A percentile compares a stretch with the other conserved stretches of the same genome.
Conservation (phyloP, 129 eudicot species). For the Helianthus tuberosus region DNA sequence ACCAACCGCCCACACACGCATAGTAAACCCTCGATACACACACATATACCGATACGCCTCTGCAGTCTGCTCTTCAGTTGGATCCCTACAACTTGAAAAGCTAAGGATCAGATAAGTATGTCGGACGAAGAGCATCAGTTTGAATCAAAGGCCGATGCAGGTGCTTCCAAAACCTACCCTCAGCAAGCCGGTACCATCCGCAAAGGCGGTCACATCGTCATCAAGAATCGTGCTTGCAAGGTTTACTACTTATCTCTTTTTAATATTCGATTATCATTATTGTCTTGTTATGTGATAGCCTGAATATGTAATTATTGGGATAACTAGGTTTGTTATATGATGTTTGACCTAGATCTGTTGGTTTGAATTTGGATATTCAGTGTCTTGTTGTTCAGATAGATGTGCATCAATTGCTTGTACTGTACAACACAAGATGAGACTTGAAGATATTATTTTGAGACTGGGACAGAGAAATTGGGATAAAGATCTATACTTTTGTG, state of each 20-base stretch:
- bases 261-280: not conserved
- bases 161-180: slow-evolving; percentile 63
- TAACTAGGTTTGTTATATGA: not conserved
- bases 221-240: slow-evolving; percentile 70
- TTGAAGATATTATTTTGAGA: too few relatives aligned
- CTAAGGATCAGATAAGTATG: slow-evolving; percentile 34
- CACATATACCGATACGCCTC: slow-evolving; percentile 10
- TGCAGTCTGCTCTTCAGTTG: not conserved
- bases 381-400: not conserved
- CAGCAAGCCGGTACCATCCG: slow-evolving; percentile 72
- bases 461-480: not conserved
- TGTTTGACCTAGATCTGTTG: slow-evolving; percentile 19
- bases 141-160: slow-evolving; percentile 67
- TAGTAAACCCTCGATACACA: slow-evolving; percentile 16
- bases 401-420: not conserved
- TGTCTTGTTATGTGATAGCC: not conserved
- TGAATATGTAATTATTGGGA: not conserved
- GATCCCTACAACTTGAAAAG: not conserved
- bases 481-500: not conserved
- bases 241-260: slow-evolving; percentile 10
- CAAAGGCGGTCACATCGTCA: slow-evolving; percentile 53
- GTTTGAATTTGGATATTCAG: not conserved
- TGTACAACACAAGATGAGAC: too few relatives aligned
- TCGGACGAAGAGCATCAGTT: slow-evolving; percentile 78
- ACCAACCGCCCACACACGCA: slow-evolving; percentile 25